A percentile compares a stretch with the other conserved stretches of the same genome.
phyloP scores from a whole-genome alignment of 2,329 filamentous ascomycete genomes.

The Biscogniauxia mediterranea region DNA sequence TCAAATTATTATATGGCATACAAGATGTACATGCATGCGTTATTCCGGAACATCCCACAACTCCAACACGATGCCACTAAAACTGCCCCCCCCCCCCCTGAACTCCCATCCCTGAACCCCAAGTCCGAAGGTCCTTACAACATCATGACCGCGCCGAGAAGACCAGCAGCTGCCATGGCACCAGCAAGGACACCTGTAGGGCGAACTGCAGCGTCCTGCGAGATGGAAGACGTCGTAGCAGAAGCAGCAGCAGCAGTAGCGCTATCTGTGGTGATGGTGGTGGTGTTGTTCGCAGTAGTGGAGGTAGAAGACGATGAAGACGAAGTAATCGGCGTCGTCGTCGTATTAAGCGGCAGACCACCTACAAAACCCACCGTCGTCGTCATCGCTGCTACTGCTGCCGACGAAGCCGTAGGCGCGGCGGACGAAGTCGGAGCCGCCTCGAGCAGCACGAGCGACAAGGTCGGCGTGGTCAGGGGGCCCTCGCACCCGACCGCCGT shows the following conservation, averaged over 20 bases:
- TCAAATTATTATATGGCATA: too few relatives aligned
- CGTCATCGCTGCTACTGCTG: neutral
- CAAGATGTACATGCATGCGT: too few relatives aligned
- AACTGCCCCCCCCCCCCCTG: too few relatives aligned
- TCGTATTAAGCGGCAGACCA: too few relatives aligned
- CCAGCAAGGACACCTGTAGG: constrained; percentile 24
- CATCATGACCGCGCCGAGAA: constrained; percentile 34
- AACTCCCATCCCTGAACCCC: neutral
- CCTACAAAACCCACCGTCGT: neutral
- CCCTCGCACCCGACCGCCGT: constrained; percentile 1
- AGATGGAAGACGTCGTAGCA: constrained; percentile 7
- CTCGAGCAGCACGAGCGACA: too few relatives aligned
- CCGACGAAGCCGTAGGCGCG: neutral
- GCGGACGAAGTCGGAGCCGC: neutral
- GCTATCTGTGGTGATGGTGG: neutral
- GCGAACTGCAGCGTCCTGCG: constrained; percentile 17
- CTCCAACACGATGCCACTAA: too few relatives aligned
- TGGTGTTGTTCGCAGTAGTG: neutral
- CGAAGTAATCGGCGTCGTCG: too few relatives aligned
- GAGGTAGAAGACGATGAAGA: neutral
- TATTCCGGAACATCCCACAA: too few relatives aligned
- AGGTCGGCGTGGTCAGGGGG: neutral
- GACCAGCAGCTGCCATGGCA: constrained; percentile 24
- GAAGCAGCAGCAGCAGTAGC: neutral
- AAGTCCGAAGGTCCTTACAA: constrained; percentile 9